Conservation (phyloP, 2,329 filamentous ascomycete species). For the Fusarium protoensiforme region DNA sequence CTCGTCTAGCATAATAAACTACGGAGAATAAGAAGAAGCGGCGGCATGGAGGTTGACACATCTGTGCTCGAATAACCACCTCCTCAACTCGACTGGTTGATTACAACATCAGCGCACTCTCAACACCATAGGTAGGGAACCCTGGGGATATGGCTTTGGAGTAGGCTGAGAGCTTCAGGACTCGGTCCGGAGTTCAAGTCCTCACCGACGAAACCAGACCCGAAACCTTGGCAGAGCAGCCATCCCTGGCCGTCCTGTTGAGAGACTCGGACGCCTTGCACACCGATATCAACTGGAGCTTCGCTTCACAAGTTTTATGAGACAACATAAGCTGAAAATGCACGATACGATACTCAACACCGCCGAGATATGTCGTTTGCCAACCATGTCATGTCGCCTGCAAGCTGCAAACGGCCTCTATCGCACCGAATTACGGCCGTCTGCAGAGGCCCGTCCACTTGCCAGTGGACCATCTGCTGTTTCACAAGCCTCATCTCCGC, state of each 20-base stretch:
- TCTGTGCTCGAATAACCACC: neutral
- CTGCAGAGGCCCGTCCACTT: constrained; percentile 20
- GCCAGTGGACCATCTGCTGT: constrained; percentile 16
- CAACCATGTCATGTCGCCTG: neutral
- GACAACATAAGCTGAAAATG: constrained; percentile 24
- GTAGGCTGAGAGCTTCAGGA: neutral
- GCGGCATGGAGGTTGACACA: neutral
- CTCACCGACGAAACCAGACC: neutral
- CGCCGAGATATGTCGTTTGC: constrained; percentile 7
- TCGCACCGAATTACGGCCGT: constrained; percentile 34
- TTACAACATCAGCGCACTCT: neutral
- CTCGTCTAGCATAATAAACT: neutral
- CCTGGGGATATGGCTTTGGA: neutral
- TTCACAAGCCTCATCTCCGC: constrained; percentile 31
- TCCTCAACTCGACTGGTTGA: neutral
- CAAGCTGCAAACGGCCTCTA: neutral
- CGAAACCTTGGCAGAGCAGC: neutral
- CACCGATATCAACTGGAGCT: constrained; percentile 7
- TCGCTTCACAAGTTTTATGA: constrained; percentile 6
- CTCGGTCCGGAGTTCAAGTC: neutral
- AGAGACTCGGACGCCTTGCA: neutral
- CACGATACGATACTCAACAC: constrained; percentile 15
- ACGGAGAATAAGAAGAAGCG: neutral
- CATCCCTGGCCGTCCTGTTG: neutral
- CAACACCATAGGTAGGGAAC: neutral